Percentiles rank a stretch among this genome's conserved stretches.
These are phyloP conservation scores for Alternaria sp. DNA, from an alignment of 2,329 filamentous ascomycete genomes.

Conservation along the genomic window DNA sequence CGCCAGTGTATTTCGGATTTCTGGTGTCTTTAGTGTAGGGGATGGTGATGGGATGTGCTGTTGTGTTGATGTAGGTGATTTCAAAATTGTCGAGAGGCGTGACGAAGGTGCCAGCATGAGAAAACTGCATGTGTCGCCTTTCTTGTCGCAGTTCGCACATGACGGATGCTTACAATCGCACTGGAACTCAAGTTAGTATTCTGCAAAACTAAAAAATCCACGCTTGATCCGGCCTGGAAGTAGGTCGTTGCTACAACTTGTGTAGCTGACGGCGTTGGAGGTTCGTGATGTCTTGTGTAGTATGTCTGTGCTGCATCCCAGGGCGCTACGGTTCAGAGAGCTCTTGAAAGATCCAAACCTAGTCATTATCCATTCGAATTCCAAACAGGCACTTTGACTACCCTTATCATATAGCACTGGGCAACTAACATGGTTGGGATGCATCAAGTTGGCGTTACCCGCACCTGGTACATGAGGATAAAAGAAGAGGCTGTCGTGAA, in stretches of 20 bases:
- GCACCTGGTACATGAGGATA: neutral
- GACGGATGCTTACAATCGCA: constrained; percentile 47
- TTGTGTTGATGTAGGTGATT: constrained; percentile 18
- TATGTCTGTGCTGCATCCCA: neutral
- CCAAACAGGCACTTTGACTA: neutral
- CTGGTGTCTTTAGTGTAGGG: constrained; percentile 11
- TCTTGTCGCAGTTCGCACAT: constrained; percentile 47
- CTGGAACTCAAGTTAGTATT: constrained; percentile 33
- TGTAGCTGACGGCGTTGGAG: neutral
- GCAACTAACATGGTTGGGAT: neutral
- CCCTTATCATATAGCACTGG: neutral
- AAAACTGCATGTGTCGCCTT: constrained; percentile 46
- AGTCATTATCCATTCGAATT: neutral
- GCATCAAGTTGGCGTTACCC: neutral
- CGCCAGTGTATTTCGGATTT: neutral
- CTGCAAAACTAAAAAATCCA: neutral
- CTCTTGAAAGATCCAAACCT: neutral
- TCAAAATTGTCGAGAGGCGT: constrained; percentile 31
- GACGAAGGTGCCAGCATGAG: constrained; percentile 45
- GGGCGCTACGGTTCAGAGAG: neutral
- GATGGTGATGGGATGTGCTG: constrained; percentile 10
- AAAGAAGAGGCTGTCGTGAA: neutral
- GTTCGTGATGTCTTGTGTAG: neutral
- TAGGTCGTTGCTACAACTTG: neutral
- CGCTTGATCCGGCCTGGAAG: neutral